Evolutionary conservation across 176 grass and related monocot genomes (phyloP), one percentile per base, ranked within the genome.

Genomic region (Oryza brachyantha): DNA sequence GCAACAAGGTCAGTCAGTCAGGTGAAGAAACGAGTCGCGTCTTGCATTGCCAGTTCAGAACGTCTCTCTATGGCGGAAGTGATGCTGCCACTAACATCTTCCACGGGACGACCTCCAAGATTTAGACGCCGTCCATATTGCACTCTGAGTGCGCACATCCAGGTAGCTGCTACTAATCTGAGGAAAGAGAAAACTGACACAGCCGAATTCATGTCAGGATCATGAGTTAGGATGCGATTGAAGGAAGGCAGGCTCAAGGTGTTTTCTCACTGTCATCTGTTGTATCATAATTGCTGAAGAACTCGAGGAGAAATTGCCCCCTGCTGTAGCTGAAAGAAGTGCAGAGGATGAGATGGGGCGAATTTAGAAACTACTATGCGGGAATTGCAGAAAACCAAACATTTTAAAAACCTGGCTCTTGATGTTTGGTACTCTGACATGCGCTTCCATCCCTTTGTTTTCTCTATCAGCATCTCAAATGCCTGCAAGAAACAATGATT

Each of bases 151-250:
- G 73, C 65, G 58, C 72, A 87, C 77, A 42, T 65, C 43, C 60
- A 34, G 66, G 55, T 65, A 72, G 85, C 85, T 82, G 58, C 42
- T 16, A 82, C 57, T 24, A 77, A 77, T 77, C 72, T 82, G 85
- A 87, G 85, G 79, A 82, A 87, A 77, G 22, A 7, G 64, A 82
- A 70, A 77, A 87, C 85, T 87, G 28, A 82, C 32, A 43, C 32
- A 71, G 82, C 13, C 57, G 41, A 64, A 77, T 12, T 9, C 10
- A 2, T 57, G 43, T 86, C 73, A 24, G 72, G 82, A 77, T 27
- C n/a, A 62, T 19, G 41, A 57, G 57, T 48, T 43, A 57, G 21
- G 26, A 64, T 16, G 55, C 54, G 13, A 54, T 34, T 40, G 19
- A 82, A 76, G 5, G 41, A 64, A 65, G 5, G 16, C 64, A 57